Evolutionary conservation across 108 stramenopile species (phyloP), one percentile per base, ranked within the genome.

Genomic region (Nitzschia sp.): DNA sequence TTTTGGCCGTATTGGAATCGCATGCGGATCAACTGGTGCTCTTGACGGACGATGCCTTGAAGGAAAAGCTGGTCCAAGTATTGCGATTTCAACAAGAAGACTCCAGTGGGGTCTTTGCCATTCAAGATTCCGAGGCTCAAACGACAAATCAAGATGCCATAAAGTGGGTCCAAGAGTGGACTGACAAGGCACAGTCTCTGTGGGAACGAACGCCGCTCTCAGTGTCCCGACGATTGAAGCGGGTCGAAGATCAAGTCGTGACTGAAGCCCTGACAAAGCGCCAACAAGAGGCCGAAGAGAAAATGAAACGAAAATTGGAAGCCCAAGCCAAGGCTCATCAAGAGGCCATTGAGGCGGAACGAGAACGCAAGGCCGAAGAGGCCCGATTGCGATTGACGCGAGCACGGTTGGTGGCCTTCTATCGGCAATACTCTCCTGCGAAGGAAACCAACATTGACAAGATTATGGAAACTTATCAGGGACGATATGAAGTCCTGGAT

Each of bases 391-490:
- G 84, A 21, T 62, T 89, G 55, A 87, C 75, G 15, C 80, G 85
- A 54, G 89, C 87, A 35, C 72, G 89, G 17, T 76, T 94, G 22
- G 85, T 84, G 22, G 86, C 88, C 5, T 94, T 87, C 65, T 94
- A 94, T 54, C 79, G 87, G 22, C 83, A 80, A 26, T 72, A 85
- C 64, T 79, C 78, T 66, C 89, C 93, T 5, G 90, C 82, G 62
- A 91, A 91, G 54, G 79, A 90, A 46, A 78, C 73, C 27, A 87
- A 91, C 32, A 73, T 94, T 34, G 90, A 94, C 63, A 67, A 85
- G 50, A 91, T 94, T 47, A 68, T 90, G 50, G 74, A 77, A 52
- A 75, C 77, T 19, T 94, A 88, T 46, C 82, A 82, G 8, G 90
- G 86, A 26, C 88, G 90, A 22, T 85, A 84, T 11, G 86, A 85